These are phyloP conservation scores for Sugiyamaella smithiae DNA, from an alignment of 805 yeast species.

Conservation along the genomic window DNA sequence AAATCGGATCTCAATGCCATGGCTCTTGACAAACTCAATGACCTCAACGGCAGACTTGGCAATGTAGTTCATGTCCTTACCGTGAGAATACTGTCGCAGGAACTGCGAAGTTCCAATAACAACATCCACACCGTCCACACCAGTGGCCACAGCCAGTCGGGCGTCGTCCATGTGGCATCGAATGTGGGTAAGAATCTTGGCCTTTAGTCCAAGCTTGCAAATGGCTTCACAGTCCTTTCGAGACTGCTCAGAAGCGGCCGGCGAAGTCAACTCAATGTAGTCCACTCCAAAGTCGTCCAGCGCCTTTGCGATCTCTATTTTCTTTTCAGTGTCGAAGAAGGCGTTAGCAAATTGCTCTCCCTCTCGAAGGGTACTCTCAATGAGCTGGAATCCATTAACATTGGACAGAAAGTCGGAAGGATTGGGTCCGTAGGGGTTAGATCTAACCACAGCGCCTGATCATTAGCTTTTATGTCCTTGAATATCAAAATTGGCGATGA, in stretches of 20 bases:
- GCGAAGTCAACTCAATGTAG: conserved; percentile 95
- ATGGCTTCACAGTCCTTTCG: conserved; percentile 95
- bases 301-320: conserved; percentile 95
- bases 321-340: conserved; percentile 89
- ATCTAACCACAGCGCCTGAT: conserved; percentile 13
- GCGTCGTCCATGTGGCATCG: conserved; percentile 99
- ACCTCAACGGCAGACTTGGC: conserved; percentile 96
- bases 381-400: conserved; percentile 82
- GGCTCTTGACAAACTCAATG: conserved; percentile 93
- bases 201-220: conserved; percentile 93
- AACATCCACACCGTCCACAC: conserved; percentile 98
- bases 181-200: conserved; percentile 93
- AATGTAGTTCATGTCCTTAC: conserved; percentile 97
- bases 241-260: conserved; percentile 95
- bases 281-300: conserved; percentile 97
- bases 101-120: conserved; percentile 97
- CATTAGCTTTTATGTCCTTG: no score
- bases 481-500: no score
- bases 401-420: conserved; percentile 91
- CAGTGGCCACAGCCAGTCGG: conserved; percentile 93
- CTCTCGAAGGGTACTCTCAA: conserved; percentile 94
- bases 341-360: conserved; percentile 99
- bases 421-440: conserved; percentile 92
- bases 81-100: conserved; percentile 91
- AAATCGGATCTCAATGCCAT: conserved; percentile 95